phyloP scores from a whole-genome alignment of 1,284 basidiomycete genomes.

The Waitea zeae region DNA sequence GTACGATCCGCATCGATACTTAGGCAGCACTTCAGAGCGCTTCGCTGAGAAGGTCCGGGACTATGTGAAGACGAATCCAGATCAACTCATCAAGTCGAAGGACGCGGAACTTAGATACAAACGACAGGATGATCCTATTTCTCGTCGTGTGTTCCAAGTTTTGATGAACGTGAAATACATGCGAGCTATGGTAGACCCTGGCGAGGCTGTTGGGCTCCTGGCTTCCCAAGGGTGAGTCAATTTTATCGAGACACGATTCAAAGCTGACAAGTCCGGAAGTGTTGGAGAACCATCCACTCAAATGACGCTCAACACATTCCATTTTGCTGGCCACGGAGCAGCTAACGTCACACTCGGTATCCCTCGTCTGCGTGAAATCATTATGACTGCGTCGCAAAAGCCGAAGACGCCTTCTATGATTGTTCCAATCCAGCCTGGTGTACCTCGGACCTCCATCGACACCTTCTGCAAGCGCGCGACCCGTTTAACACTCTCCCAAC shows the following conservation, averaged over 20 bases:
- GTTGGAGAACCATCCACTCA: slow-evolving; percentile 98
- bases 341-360: slow-evolving; percentile 99
- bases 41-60: slow-evolving; percentile 74
- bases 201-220: slow-evolving; percentile 92
- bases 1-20: slow-evolving; percentile 65
- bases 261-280: slow-evolving; percentile 23
- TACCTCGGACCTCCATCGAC: slow-evolving; percentile 41
- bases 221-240: slow-evolving; percentile 86
- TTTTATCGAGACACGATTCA: slow-evolving; percentile 4
- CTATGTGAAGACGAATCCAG: slow-evolving; percentile 72
- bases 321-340: slow-evolving; percentile 94
- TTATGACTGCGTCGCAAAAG: slow-evolving; percentile 96
- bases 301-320: slow-evolving; percentile 99
- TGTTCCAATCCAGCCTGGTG: slow-evolving; percentile 49
- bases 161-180: slow-evolving; percentile 88
- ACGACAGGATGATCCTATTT: slow-evolving; percentile 30
- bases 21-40: slow-evolving; percentile 88
- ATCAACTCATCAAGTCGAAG: slow-evolving; percentile 54
- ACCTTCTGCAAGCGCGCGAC: slow-evolving; percentile 86
- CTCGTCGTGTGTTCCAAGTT: slow-evolving; percentile 49
- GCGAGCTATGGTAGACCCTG: slow-evolving; percentile 88
- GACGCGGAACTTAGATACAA: slow-evolving; percentile 20
- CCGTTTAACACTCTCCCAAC: slow-evolving; percentile 75
- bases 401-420: slow-evolving; percentile 99
- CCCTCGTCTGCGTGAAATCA: slow-evolving; percentile 94